These are phyloP conservation scores for Pleurozium schreberi DNA, from an alignment of 225 moss, liverwort and hornwort genomes.

Conservation along the genomic window DNA sequence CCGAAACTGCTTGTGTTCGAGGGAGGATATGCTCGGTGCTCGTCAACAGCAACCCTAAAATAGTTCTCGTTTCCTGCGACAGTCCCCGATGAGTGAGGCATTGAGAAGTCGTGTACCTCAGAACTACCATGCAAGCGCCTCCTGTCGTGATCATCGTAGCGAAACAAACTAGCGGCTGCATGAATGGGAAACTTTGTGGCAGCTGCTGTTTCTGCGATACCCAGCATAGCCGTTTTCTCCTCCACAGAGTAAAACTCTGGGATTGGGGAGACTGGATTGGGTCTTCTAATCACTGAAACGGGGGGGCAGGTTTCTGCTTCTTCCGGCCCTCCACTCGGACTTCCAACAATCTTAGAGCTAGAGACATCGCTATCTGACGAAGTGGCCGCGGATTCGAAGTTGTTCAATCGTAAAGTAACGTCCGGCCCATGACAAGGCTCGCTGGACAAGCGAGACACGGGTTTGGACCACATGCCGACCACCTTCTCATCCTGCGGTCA, in stretches of 20 bases:
- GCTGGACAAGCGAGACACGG: conserved; percentile 40
- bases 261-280: conserved; percentile 10
- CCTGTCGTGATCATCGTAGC: conserved; percentile 12
- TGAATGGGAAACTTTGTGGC: conserved; percentile 8
- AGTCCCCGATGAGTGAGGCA: not conserved
- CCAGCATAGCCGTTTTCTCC: conserved; percentile 63
- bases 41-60: conserved; percentile 12
- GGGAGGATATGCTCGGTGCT: conserved; percentile 8
- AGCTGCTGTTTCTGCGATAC: conserved; percentile 26
- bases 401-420: conserved; percentile 48
- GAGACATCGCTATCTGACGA: conserved; percentile 53
- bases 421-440: conserved; percentile 45
- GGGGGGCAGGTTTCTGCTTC: conserved; percentile 8
- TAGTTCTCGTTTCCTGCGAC: conserved; percentile 12
- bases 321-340: conserved; percentile 26
- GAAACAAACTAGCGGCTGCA: conserved; percentile 29
- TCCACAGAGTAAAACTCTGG: conserved; percentile 47
- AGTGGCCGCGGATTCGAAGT: conserved; percentile 26
- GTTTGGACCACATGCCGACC: conserved; percentile 47
- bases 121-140: not conserved
- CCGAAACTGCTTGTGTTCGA: conserved; percentile 5
- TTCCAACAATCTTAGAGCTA: conserved; percentile 31
- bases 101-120: not conserved
- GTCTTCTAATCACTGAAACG: conserved; percentile 1
- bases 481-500: conserved; percentile 46